phyloP scores from a whole-genome alignment of 305 asterid species.

The Fraxinus velutina region DNA sequence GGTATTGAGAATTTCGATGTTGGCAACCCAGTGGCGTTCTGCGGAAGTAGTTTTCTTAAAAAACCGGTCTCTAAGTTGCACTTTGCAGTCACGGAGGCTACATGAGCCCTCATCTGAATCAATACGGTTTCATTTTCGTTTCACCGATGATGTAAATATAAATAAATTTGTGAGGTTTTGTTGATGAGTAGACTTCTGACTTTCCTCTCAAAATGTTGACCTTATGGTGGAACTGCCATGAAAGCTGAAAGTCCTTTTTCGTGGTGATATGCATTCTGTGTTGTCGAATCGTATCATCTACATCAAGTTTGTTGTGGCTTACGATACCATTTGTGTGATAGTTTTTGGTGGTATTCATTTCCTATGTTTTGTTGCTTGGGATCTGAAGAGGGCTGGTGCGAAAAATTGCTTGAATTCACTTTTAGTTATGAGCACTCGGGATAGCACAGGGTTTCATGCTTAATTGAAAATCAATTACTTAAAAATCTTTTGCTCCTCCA shows the following conservation, averaged over 20 bases:
- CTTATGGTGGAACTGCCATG: not conserved
- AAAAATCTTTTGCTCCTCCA: not conserved
- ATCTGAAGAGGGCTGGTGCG: not conserved
- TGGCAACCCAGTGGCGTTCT: constrained; percentile 44
- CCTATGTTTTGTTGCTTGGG: not conserved
- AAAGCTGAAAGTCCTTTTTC: not conserved
- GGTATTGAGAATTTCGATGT: constrained; percentile 25
- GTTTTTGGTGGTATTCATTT: not conserved
- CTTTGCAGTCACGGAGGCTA: constrained; percentile 63
- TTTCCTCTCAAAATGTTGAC: not conserved
- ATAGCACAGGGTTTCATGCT: not conserved
- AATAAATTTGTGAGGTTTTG: constrained; percentile 26
- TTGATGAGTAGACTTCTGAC: not conserved
- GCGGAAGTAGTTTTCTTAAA: constrained; percentile 69
- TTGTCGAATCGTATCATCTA: not conserved
- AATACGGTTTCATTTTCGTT: not conserved
- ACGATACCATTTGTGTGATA: not conserved
- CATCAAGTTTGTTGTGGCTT: not conserved
- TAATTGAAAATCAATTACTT: not conserved
- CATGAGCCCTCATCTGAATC: constrained; percentile 30
- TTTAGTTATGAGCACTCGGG: not conserved
- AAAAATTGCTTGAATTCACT: not conserved
- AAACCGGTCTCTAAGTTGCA: constrained; percentile 45
- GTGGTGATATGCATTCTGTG: not conserved
- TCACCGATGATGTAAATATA: constrained; percentile 23